Evolutionary conservation across 1,139 yeast genomes (phyloP).

Genomic region (Scheffersomyces stambukii): DNA sequence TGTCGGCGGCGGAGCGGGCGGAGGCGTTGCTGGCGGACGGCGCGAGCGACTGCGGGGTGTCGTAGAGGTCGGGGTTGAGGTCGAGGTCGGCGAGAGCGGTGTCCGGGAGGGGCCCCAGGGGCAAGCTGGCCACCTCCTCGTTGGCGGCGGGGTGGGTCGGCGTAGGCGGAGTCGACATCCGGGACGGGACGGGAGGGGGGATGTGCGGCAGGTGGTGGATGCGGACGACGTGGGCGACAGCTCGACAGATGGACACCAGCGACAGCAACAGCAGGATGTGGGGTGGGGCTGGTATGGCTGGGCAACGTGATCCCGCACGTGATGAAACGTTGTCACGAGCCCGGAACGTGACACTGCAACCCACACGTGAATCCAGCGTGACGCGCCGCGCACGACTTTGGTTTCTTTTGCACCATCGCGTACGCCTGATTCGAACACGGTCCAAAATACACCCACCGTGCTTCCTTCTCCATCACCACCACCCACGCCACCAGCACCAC

Average conservation of each 20-base stretch:
- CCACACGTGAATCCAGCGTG: too few relatives aligned
- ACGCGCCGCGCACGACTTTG: too few relatives aligned
- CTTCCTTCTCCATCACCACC: not conserved
- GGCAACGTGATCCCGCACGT: too few relatives aligned
- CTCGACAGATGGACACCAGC: too few relatives aligned
- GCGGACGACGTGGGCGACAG: slow-evolving; percentile 1
- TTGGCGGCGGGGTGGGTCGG: slow-evolving; percentile 48
- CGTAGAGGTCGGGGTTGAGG: slow-evolving; percentile 39
- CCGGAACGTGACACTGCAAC: too few relatives aligned
- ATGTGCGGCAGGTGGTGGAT: too few relatives aligned
- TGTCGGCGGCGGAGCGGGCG: slow-evolving; percentile 1
- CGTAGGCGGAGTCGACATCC: slow-evolving; percentile 33
- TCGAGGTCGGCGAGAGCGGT: slow-evolving; percentile 28
- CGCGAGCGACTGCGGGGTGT: slow-evolving; percentile 9
- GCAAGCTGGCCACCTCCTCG: slow-evolving; percentile 33
- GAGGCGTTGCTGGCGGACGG: slow-evolving; percentile 2
- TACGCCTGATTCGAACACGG: too few relatives aligned
- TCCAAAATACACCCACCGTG: too few relatives aligned
- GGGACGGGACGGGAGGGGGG: too few relatives aligned
- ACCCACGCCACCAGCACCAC: not conserved
- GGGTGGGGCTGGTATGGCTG: too few relatives aligned
- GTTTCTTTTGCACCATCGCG: too few relatives aligned
- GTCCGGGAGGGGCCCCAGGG: slow-evolving; percentile 23
- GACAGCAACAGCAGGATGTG: slow-evolving; percentile 2
- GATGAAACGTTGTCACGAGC: too few relatives aligned